phyloP scores from a whole-genome alignment of 106 monocot genomes.

The Amphibolis antarctica region DNA sequence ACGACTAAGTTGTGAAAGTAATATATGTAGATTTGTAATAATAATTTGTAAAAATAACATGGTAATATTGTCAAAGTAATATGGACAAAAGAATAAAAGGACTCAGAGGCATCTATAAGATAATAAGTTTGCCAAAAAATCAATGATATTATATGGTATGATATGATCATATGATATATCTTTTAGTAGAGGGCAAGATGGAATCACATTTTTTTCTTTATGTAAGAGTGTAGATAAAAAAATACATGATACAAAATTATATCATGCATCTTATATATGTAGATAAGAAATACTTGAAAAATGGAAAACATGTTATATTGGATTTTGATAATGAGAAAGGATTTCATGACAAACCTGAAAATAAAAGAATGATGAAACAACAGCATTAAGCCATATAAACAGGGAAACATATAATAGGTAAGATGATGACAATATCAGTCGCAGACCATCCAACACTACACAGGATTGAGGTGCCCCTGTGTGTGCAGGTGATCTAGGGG shows the following conservation, averaged over 20 bases:
- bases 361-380: slow-evolving; percentile 95
- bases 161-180: no score
- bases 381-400: slow-evolving; percentile 87
- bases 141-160: no score
- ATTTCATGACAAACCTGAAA: slow-evolving; percentile 56
- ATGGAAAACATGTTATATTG: background rate
- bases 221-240: background rate
- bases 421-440: slow-evolving; percentile 67
- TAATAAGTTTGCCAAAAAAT: no score
- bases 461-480: slow-evolving; percentile 29
- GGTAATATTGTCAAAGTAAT: no score
- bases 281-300: background rate
- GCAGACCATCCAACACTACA: slow-evolving; percentile 70
- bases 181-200: no score
- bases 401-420: slow-evolving; percentile 71
- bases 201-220: no score
- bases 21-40: no score
- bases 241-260: background rate
- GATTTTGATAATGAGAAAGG: background rate
- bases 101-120: no score
- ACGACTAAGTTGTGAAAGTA: no score
- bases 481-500: slow-evolving; percentile 31
- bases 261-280: background rate
- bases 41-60: no score
- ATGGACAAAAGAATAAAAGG: no score